phyloP scores from a whole-genome alignment of 2,329 filamentous ascomycete genomes.

The Colletotrichum sp. region DNA sequence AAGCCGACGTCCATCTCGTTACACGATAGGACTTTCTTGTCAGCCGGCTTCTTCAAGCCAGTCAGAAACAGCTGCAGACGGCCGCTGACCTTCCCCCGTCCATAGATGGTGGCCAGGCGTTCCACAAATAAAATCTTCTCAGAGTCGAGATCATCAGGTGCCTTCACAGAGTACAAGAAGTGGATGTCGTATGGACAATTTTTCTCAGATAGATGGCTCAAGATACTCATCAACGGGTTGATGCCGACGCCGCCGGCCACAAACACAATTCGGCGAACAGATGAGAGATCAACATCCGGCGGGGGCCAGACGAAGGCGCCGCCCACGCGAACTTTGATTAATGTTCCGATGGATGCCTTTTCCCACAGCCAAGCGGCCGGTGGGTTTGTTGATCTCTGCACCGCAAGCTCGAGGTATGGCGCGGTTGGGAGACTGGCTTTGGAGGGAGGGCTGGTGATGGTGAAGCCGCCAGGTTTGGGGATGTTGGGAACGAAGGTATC shows the following conservation, averaged over 20 bases:
- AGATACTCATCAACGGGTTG: conserved; percentile 80
- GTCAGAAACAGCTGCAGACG: conserved; percentile 55
- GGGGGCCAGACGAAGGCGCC: conserved; percentile 81
- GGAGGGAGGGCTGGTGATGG: conserved; percentile 78
- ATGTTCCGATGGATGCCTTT: conserved; percentile 46
- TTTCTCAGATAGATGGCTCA: conserved; percentile 62
- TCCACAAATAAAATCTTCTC: conserved; percentile 56
- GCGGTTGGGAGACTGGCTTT: conserved; percentile 39
- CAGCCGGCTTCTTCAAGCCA: conserved; percentile 8
- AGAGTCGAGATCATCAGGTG: conserved; percentile 29
- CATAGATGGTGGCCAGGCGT: conserved; percentile 49
- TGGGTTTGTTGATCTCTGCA: conserved; percentile 75
- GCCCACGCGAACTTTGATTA: conserved; percentile 74
- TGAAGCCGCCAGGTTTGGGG: conserved; percentile 81
- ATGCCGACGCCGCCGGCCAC: conserved; percentile 84
- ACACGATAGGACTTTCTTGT: background rate
- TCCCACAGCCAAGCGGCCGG: conserved; percentile 79
- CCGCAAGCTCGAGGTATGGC: conserved; percentile 76
- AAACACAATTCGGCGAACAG: conserved; percentile 69
- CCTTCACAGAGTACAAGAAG: conserved; percentile 67
- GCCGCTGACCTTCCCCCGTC: conserved; percentile 40
- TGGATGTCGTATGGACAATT: conserved; percentile 45
- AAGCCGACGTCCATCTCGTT: conserved; percentile 32
- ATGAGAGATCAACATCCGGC: conserved; percentile 43
- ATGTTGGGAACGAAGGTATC: conserved; percentile 78